Evolutionary conservation across 2,329 filamentous ascomycete genomes (phyloP).

Genomic region (Fusarium nodosum): DNA sequence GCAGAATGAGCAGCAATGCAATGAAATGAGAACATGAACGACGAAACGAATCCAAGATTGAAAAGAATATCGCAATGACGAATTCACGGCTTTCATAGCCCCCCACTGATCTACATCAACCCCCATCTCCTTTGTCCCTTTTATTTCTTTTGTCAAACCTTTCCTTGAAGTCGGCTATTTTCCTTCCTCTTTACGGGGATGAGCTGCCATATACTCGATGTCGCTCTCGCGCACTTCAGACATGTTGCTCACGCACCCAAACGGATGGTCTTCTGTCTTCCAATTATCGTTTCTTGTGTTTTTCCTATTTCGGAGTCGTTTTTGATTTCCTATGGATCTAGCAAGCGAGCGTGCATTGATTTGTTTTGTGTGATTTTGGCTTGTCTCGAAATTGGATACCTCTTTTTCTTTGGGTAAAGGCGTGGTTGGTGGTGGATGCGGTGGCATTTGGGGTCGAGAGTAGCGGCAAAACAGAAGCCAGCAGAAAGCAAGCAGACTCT

Average conservation of each 20-base stretch:
- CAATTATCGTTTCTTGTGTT: conserved; percentile 50
- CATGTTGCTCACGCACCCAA: conserved; percentile 65
- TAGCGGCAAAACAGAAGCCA: conserved; percentile 45
- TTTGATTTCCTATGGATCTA: conserved; percentile 54
- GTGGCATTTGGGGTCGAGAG: conserved; percentile 23
- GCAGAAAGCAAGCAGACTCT: conserved; percentile 45
- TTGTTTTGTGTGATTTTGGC: conserved; percentile 52
- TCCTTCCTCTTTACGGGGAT: conserved; percentile 44
- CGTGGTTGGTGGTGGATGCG: conserved; percentile 27
- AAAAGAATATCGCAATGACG: conserved; percentile 56
- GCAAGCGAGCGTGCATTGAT: conserved; percentile 55
- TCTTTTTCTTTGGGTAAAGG: conserved; percentile 42
- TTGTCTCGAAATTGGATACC: conserved; percentile 49
- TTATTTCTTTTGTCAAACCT: conserved; percentile 37
- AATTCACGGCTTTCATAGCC: conserved; percentile 44
- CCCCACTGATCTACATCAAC: conserved; percentile 20
- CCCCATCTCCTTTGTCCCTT: conserved; percentile 23
- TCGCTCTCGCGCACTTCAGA: conserved; percentile 57
- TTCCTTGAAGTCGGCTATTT: conserved; percentile 48
- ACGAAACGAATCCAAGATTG: conserved; percentile 49
- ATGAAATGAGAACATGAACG: conserved; percentile 58
- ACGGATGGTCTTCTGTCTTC: conserved; percentile 55
- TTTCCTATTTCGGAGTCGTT: conserved; percentile 51
- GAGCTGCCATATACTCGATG: conserved; percentile 51
- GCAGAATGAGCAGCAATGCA: conserved; percentile 60